Evolutionary conservation across 2,329 filamentous ascomycete genomes (phyloP).

Genomic region (Ophiostoma ulmi): DNA sequence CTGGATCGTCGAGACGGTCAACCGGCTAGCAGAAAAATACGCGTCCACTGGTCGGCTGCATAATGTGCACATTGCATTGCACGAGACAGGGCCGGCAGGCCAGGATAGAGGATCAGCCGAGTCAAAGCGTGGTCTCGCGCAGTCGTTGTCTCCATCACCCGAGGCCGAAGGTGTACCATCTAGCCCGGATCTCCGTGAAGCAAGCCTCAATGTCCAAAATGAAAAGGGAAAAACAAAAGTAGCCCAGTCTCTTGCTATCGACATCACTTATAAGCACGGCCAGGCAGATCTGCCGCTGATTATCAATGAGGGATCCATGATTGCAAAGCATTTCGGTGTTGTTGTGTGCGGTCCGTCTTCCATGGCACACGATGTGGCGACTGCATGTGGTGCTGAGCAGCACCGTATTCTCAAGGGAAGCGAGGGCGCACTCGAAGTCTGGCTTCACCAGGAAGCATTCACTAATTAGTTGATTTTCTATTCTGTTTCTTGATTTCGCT

Average conservation of each 20-base stretch:
- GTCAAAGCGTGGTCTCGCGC: neutral
- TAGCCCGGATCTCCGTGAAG: neutral
- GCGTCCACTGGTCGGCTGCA: neutral
- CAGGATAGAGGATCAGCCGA: neutral
- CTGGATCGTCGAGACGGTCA: neutral
- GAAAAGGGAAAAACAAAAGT: neutral
- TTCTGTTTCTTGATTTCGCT: neutral
- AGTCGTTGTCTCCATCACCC: neutral
- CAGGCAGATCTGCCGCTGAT: neutral
- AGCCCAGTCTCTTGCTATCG: neutral
- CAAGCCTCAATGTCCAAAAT: neutral
- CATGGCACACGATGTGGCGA: neutral
- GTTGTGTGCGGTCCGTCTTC: neutral
- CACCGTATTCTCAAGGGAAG: constrained; percentile 18
- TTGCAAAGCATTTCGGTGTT: neutral
- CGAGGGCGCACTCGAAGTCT: constrained; percentile 18
- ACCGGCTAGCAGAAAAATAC: neutral
- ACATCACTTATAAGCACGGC: neutral
- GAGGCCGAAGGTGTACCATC: neutral
- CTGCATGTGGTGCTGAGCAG: constrained; percentile 17
- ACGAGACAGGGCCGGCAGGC: neutral
- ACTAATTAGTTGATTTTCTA: neutral
- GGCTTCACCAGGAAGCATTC: constrained; percentile 23
- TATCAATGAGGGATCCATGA: neutral
- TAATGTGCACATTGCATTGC: neutral